These are phyloP conservation scores for Cystofilobasidium bisporidii DNA, from an alignment of 768 basidiomycete species.

Conservation along the genomic window DNA sequence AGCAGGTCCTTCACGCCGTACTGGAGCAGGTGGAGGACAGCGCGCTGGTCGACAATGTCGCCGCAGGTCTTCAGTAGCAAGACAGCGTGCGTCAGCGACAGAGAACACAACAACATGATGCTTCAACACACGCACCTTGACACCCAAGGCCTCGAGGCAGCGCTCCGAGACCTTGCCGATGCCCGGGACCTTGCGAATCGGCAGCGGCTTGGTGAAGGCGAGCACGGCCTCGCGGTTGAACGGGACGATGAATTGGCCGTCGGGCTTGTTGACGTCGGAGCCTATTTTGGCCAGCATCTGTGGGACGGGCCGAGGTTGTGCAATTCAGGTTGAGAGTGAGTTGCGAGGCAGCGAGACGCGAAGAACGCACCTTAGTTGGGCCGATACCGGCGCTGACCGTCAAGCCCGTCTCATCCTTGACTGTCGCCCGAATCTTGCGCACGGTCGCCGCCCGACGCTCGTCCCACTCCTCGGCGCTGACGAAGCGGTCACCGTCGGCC, in stretches of 20 bases:
- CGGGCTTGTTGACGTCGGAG: conserved; percentile 93
- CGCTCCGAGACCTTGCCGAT: conserved; percentile 86
- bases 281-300: conserved; percentile 96
- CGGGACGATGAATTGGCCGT: conserved; percentile 73
- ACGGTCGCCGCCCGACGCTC: conserved; percentile 53
- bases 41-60: conserved; percentile 71
- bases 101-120: not conserved
- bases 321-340: no score
- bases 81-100: not conserved
- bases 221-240: conserved; percentile 57
- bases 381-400: conserved; percentile 95
- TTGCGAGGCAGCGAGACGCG: not conserved
- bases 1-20: conserved; percentile 70
- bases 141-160: conserved; percentile 71
- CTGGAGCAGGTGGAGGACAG: conserved; percentile 67
- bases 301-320: no score
- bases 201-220: conserved; percentile 66
- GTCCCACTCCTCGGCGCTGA: conserved; percentile 45
- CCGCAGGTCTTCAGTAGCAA: conserved; percentile 68
- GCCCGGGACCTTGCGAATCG: conserved; percentile 79
- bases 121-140: conserved; percentile 50
- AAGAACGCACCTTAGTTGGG: conserved; percentile 54
- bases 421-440: conserved; percentile 58
- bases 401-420: conserved; percentile 66
- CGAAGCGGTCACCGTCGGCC: conserved; percentile 44